phyloP scores from a whole-genome alignment of 768 basidiomycete genomes.

The Amyloporia xantha region DNA sequence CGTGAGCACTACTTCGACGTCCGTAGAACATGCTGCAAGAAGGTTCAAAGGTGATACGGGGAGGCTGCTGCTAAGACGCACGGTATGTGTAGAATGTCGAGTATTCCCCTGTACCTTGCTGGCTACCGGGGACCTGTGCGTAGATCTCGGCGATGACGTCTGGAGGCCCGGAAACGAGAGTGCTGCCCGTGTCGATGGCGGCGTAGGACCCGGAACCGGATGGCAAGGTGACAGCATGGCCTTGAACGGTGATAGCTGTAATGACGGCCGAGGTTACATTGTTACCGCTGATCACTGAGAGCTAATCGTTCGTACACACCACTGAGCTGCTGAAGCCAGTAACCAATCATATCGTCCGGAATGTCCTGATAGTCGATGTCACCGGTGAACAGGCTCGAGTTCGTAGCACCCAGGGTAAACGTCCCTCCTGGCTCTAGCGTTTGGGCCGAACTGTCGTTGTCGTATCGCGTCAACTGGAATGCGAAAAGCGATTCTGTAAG shows the following conservation, averaged over 20 bases:
- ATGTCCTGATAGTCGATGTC: constrained; percentile 76
- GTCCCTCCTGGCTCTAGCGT: constrained; percentile 61
- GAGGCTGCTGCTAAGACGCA: constrained; percentile 27
- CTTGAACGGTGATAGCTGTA: constrained; percentile 57
- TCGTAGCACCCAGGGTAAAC: constrained; percentile 63
- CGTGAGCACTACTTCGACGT: constrained; percentile 55
- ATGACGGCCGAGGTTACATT: neutral
- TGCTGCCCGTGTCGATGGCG: constrained; percentile 96
- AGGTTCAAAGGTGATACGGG: neutral
- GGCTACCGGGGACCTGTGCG: constrained; percentile 65
- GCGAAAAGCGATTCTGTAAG: constrained; percentile 73
- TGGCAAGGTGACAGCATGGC: constrained; percentile 38
- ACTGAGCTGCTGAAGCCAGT: constrained; percentile 77
- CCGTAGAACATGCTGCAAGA: constrained; percentile 59
- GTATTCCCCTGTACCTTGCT: constrained; percentile 46
- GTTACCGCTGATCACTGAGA: constrained; percentile 52
- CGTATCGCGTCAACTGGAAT: constrained; percentile 69
- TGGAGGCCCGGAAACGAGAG: constrained; percentile 81
- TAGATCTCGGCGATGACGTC: constrained; percentile 55
- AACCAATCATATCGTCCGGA: constrained; percentile 45
- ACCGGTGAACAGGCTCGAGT: constrained; percentile 71
- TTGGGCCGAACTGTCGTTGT: constrained; percentile 23
- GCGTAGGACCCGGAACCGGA: constrained; percentile 46
- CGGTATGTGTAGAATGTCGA: constrained; percentile 85
- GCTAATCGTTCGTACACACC: constrained; percentile 39